These are phyloP conservation scores for Amauroascus verrucosus DNA, from an alignment of 2,329 filamentous ascomycete species.

Conservation along the genomic window DNA sequence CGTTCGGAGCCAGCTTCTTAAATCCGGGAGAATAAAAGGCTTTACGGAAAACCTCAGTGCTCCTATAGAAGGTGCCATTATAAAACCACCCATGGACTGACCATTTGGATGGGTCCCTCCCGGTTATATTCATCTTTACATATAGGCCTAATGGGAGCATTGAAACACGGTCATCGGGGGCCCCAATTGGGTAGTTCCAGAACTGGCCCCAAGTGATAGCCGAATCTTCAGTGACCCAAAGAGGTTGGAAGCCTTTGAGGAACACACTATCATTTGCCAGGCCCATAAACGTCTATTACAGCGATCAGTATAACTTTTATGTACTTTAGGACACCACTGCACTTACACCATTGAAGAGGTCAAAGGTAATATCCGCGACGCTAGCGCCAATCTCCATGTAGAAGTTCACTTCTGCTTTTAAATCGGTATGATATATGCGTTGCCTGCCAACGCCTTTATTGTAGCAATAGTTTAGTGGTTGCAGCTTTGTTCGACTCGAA, in stretches of 20 bases:
- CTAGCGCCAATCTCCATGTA: slow-evolving; percentile 15
- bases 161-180: slow-evolving; percentile 4
- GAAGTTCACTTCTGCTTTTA: slow-evolving; percentile 19
- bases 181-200: slow-evolving; percentile 6
- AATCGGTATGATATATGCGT: slow-evolving; percentile 22
- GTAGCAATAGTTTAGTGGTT: slow-evolving; percentile 36
- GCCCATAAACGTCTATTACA: slow-evolving; percentile 13
- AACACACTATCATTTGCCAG: slow-evolving; percentile 14
- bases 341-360: slow-evolving; percentile 18
- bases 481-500: slow-evolving; percentile 28
- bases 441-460: slow-evolving; percentile 33
- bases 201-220: slow-evolving; percentile 21
- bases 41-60: slow-evolving; percentile 3
- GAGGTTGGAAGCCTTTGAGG: slow-evolving; percentile 21
- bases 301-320: background rate
- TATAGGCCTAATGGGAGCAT: slow-evolving; percentile 6
- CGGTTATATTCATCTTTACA: slow-evolving; percentile 5
- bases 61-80: slow-evolving; percentile 8
- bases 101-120: slow-evolving; percentile 11
- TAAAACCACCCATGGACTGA: slow-evolving; percentile 6
- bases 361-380: slow-evolving; percentile 20
- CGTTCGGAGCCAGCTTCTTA: slow-evolving; percentile 7
- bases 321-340: background rate
- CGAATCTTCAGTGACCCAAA: slow-evolving; percentile 19
- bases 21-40: slow-evolving; percentile 5